Conservation (phyloP, 306 rosid species). For the Prunus campanulata region DNA sequence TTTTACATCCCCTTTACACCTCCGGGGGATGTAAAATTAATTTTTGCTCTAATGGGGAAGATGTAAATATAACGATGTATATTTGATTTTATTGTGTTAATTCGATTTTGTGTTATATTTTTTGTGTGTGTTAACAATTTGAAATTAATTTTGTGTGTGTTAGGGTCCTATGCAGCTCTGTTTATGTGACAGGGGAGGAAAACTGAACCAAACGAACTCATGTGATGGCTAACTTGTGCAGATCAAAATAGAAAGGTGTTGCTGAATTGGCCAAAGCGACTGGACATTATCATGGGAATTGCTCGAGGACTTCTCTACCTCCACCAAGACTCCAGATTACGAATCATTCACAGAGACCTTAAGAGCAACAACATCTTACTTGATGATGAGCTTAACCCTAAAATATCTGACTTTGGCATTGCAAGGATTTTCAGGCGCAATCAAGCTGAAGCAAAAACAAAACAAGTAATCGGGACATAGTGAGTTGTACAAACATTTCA, state of each 20-base stretch:
- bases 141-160: too few species aligned
- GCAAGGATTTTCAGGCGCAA: slow-evolving; percentile 27
- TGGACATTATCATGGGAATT: slow-evolving; percentile 24
- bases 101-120: too few species aligned
- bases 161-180: neutral
- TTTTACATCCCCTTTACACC: too few species aligned
- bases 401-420: slow-evolving; percentile 34
- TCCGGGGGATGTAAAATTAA: too few species aligned
- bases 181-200: neutral
- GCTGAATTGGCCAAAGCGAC: slow-evolving; percentile 18
- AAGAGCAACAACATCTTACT: slow-evolving; percentile 31
- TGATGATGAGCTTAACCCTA: slow-evolving; percentile 29
- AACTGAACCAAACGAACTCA: neutral
- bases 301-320: slow-evolving; percentile 28
- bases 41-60: too few species aligned
- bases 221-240: neutral
- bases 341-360: slow-evolving; percentile 33
- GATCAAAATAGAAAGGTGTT: slow-evolving; percentile 8
- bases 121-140: too few species aligned
- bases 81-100: too few species aligned
- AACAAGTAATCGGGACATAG: slow-evolving; percentile 27
- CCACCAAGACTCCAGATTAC: slow-evolving; percentile 26
- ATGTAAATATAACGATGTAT: too few species aligned
- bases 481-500: neutral
- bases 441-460: slow-evolving; percentile 27